Evolutionary conservation across 805 yeast genomes (phyloP).

Genomic region (Candida tallmaniae): DNA sequence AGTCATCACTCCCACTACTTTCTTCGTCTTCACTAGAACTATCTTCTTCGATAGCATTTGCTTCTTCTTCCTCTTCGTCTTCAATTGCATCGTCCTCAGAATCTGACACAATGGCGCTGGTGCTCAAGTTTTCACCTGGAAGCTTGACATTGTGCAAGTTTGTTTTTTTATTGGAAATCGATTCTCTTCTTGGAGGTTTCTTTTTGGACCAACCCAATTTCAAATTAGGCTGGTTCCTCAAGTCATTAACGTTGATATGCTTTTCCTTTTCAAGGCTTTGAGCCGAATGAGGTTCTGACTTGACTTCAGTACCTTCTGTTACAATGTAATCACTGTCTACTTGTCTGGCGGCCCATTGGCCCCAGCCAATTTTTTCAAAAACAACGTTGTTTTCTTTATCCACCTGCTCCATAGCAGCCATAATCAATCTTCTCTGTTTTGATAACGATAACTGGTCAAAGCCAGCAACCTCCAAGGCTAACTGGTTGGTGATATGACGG

Average conservation of each 20-base stretch:
- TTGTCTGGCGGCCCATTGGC: constrained; percentile 85
- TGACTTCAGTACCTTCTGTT: constrained; percentile 40
- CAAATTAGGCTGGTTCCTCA: constrained; percentile 28
- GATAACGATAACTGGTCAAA: constrained; percentile 78
- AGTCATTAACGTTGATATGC: constrained; percentile 25
- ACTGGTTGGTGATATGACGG: constrained; percentile 78
- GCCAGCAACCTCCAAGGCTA: constrained; percentile 69
- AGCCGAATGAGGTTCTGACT: background rate
- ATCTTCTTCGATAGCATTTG: constrained; percentile 27
- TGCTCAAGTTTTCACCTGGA: constrained; percentile 34
- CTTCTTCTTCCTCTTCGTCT: constrained; percentile 27
- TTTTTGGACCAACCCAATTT: constrained; percentile 40
- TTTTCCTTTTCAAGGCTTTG: background rate
- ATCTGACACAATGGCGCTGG: constrained; percentile 27
- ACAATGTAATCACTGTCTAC: constrained; percentile 43
- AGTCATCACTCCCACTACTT: constrained; percentile 23
- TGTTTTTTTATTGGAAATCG: constrained; percentile 43
- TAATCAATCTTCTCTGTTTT: constrained; percentile 84
- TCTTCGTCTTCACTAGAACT: constrained; percentile 37
- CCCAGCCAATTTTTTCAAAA: constrained; percentile 96
- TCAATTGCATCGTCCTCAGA: constrained; percentile 22
- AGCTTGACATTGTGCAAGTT: constrained; percentile 44
- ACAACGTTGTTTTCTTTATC: constrained; percentile 57
- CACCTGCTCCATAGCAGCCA: constrained; percentile 80
- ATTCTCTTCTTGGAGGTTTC: constrained; percentile 40